These are phyloP conservation scores for Saccharomyces mikatae DNA, from an alignment of 805 yeast species.

Conservation along the genomic window DNA sequence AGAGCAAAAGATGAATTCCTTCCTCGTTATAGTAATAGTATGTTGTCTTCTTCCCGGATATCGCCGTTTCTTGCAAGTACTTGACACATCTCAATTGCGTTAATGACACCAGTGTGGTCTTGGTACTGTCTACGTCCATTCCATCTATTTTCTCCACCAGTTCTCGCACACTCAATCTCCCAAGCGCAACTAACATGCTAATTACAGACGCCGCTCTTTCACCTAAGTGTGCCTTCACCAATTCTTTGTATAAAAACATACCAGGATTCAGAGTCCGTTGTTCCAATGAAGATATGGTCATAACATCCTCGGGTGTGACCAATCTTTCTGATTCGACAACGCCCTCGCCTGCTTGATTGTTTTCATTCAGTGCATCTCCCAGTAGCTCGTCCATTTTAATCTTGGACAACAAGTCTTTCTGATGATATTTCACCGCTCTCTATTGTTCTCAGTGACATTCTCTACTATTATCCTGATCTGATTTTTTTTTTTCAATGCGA, in stretches of 20 bases:
- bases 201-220: conserved; percentile 62
- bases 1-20: conserved; percentile 57
- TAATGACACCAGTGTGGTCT: conserved; percentile 63
- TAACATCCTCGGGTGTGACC: conserved; percentile 3
- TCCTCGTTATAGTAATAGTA: conserved; percentile 55
- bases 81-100: conserved; percentile 72
- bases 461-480: neutral
- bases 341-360: neutral
- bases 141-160: conserved; percentile 37
- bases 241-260: conserved; percentile 47
- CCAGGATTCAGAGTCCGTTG: conserved; percentile 53
- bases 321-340: neutral
- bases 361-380: neutral
- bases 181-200: conserved; percentile 54
- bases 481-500: neutral
- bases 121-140: conserved; percentile 44
- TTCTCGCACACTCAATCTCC: conserved; percentile 54
- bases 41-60: conserved; percentile 27
- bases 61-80: conserved; percentile 45
- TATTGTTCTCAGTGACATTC: neutral
- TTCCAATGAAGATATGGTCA: conserved; percentile 24
- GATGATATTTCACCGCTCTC: neutral
- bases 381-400: neutral
- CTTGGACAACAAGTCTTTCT: neutral
- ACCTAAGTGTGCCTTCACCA: conserved; percentile 54